Evolutionary conservation across 257 asterid genomes (phyloP).

Genomic region (Solanum corneliomulleri): DNA sequence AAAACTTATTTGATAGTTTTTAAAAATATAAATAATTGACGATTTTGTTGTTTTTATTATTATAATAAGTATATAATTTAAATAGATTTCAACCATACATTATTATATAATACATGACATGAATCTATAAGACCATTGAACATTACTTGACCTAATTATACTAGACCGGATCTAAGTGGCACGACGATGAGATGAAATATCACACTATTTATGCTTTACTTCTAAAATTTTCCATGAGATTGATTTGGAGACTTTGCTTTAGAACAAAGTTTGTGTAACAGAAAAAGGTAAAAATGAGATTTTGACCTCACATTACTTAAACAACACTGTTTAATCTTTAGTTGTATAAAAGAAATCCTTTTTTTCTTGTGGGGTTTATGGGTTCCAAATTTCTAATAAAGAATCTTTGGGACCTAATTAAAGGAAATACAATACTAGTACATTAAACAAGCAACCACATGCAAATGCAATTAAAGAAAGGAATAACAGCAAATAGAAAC

Average conservation of each 20-base stretch:
- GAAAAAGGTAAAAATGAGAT: not conserved
- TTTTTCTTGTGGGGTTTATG: not conserved
- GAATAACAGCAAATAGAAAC: not conserved
- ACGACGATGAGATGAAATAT: not conserved
- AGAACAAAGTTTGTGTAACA: not conserved
- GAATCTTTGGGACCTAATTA: constrained; percentile 3
- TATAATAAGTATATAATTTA: no score
- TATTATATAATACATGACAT: no score
- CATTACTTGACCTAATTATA: no score
- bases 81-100: no score
- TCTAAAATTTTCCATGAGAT: not conserved
- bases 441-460: constrained; percentile 1
- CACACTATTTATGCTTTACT: not conserved
- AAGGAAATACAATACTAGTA: not conserved
- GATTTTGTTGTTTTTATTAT: no score
- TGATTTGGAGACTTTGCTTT: not conserved
- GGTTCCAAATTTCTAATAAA: not conserved
- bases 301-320: not conserved
- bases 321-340: not conserved
- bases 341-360: not conserved
- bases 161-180: not conserved
- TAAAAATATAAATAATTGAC: no score
- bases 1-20: no score
- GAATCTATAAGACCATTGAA: no score
- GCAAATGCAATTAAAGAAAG: not conserved